These are phyloP conservation scores for Sphaerostilbella broomeana DNA, from an alignment of 2,329 filamentous ascomycete species.

Conservation along the genomic window DNA sequence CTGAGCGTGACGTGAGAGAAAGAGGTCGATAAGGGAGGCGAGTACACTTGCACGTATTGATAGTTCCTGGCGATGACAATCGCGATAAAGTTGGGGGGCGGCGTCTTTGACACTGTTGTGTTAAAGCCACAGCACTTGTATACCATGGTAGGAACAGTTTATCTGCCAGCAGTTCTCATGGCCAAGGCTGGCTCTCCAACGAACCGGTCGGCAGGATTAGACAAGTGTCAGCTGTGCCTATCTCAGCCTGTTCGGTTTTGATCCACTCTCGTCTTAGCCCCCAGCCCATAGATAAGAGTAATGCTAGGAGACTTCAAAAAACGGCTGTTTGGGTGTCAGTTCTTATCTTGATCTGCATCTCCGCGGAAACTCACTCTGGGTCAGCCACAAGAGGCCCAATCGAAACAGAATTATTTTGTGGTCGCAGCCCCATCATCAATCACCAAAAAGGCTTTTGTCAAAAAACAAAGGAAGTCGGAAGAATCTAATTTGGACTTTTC, in stretches of 20 bases:
- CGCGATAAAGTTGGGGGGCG: no score
- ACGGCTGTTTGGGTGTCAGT: neutral
- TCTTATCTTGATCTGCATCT: constrained; percentile 7
- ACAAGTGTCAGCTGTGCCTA: no score
- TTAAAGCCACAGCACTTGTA: neutral
- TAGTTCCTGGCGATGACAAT: no score
- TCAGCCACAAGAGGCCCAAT: neutral
- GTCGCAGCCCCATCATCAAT: no score
- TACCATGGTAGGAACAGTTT: neutral
- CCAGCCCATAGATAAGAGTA: constrained; percentile 4
- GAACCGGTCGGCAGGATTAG: no score
- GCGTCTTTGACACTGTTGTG: no score
- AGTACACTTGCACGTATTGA: no score
- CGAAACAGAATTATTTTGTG: neutral
- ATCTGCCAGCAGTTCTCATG: neutral
- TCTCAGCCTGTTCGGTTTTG: no score
- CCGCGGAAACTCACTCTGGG: constrained; percentile 7
- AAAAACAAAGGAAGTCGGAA: no score
- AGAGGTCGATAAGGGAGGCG: neutral
- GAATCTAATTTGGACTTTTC: no score
- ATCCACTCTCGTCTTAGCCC: neutral
- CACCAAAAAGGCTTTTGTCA: no score
- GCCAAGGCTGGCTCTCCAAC: no score
- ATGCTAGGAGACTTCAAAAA: neutral
- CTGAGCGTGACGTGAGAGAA: neutral